Conservation (phyloP, 805 yeast species). For the Millerozyma miso region DNA sequence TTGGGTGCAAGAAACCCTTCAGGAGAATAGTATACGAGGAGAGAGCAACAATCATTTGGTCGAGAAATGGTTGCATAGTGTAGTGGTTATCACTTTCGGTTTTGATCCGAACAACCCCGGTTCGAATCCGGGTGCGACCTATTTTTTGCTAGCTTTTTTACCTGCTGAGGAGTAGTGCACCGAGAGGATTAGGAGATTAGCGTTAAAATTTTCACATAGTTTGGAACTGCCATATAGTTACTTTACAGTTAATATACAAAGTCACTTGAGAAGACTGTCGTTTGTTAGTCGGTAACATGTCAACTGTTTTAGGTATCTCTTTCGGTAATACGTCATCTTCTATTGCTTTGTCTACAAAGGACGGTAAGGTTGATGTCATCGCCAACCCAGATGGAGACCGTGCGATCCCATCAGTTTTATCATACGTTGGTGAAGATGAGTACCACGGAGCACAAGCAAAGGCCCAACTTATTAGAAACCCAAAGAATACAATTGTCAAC, state of each 20-base stretch:
- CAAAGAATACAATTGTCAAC: slow-evolving; percentile 78
- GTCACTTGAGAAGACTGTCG: not conserved
- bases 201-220: slow-evolving; percentile 7
- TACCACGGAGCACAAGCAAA: slow-evolving; percentile 96
- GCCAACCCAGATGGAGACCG: slow-evolving; percentile 99
- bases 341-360: slow-evolving; percentile 79
- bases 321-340: slow-evolving; percentile 96
- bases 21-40: too few relatives aligned
- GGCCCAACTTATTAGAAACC: slow-evolving; percentile 88
- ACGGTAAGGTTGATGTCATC: slow-evolving; percentile 93
- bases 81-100: slow-evolving; percentile 82
- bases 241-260: not conserved
- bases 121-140: slow-evolving; percentile 85
- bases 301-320: slow-evolving; percentile 81
- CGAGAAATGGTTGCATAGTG: slow-evolving; percentile 49
- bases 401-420: slow-evolving; percentile 85
- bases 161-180: not conserved
- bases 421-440: slow-evolving; percentile 92
- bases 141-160: slow-evolving; percentile 9
- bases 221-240: not conserved
- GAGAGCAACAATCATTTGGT: not conserved
- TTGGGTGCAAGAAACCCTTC: too few relatives aligned
- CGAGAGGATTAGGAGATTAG: not conserved
- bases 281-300: slow-evolving; percentile 18
- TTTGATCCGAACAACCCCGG: slow-evolving; percentile 82